Conservation (phyloP, 306 rosid genomes). For the Vigna reflexopilosa region DNA sequence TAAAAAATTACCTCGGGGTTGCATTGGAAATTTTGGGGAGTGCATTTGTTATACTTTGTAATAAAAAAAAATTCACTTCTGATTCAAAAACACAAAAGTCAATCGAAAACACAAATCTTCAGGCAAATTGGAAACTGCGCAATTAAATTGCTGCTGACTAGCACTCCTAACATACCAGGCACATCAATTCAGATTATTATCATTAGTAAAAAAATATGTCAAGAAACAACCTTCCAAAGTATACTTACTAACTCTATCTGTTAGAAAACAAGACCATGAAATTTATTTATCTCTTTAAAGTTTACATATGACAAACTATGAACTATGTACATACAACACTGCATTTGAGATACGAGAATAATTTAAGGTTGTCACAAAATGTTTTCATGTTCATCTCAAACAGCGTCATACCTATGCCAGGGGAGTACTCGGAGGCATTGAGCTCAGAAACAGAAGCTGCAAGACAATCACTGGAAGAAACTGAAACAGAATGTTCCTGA, state of each 20-base stretch:
- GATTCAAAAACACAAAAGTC: background rate
- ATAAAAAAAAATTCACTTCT: background rate
- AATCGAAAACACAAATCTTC: background rate
- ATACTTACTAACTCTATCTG: background rate
- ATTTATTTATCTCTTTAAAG: background rate
- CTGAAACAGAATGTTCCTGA: constrained; percentile 50
- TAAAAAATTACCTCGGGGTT: background rate
- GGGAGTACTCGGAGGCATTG: constrained; percentile 51
- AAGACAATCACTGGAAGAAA: constrained; percentile 44
- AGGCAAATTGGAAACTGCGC: background rate
- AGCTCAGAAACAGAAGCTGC: constrained; percentile 51
- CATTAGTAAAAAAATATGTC: background rate
- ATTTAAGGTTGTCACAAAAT: background rate
- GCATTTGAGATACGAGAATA: background rate
- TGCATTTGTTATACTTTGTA: background rate
- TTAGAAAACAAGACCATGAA: background rate
- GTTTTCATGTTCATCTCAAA: background rate
- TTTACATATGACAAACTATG: constrained; percentile 2
- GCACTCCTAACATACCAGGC: background rate
- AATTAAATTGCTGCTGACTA: background rate
- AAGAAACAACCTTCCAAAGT: background rate
- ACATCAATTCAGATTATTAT: background rate
- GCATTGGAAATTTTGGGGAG: background rate
- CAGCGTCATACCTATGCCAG: constrained; percentile 64
- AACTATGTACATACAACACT: background rate